Base-by-base conservation (phyloP, 345 rosid genomes). In the Acer saccharum region DNA sequence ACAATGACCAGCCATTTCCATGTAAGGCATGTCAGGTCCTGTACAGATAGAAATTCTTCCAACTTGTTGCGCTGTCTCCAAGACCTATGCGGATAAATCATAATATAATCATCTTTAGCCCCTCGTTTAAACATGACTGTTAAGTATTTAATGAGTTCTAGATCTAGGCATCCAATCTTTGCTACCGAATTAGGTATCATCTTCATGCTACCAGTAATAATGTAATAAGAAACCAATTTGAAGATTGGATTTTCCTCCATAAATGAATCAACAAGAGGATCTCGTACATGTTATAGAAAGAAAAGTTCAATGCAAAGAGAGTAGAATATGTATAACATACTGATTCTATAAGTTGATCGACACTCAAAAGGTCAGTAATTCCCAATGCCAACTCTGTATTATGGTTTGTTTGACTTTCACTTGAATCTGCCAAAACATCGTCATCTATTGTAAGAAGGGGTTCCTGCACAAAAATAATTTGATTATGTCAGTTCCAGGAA, bases 1-100 rank as follows among this genome's bases (percentile, higher is more conserved):
- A 29, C 98, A 94, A 61, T 91, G 98, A 68, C 73, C 86, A 13
- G 97, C 94, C 89, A 90, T 91, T 83, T 94, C 97, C 88, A 89
- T 89, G 88, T 88, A 94, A 20, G 99, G 77, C 77, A 89, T 87
- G 69, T 97, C 91, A 3, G 92, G 86, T 76, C 93, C 90, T n/a
- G 91, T 86, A 21, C 87, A 89, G 71, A 88, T 79, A 6, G 98
- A 96, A 44, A 82, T 62, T 86, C 98, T 90, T 80, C 92, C 99
- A 70, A 89, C 92, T 82, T 91, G 94, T 73, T 88, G 87, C 41
- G 92, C 81, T 41, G 94, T 89, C 82, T 94, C 99, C 77, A 86
- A 41, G 68, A 90, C 95, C 99, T 94, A 71, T 29, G 64, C n/a
- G 75, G 29, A 27, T 75, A 79, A 52, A 71, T 23, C 46, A 69